Base-by-base conservation (phyloP, 1,139 yeast genomes). In the Scheffersomyces insectosa region DNA sequence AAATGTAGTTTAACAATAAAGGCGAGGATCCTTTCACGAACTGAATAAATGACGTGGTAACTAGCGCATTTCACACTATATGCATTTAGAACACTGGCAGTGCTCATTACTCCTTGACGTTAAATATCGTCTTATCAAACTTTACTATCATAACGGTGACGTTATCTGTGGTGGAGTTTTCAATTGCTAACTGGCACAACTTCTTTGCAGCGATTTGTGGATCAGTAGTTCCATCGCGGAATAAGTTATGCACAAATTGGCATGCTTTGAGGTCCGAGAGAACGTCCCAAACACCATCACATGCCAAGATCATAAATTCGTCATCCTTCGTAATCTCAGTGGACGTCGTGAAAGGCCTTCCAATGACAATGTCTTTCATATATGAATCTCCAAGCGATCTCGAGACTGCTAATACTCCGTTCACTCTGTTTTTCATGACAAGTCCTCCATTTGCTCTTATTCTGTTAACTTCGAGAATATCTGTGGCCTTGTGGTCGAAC, bases 251-350 rank as follows among this genome's bases (percentile, higher is more conserved):
- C 5, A 88, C 83, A 54, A 84, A 64, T 43, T 84, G 83, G 47
- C 95, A 88, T 0, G 97, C 97, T 43, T 79, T 79, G 49, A 82
- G 83, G 57, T 91, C 98, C 5, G 82, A 75, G 42, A 91, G 75
- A 3, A 91, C 97, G 61, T 91, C 98, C 97, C 97, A 91, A 11
- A 91, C 71, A 0, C 98, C 98, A 63, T 91, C 98, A 62, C 97
- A 90, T 1, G 97, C 97, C 46, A 91, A 68, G 41, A 91, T 90
- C 59, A 91, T 62, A 60, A 88, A 89, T 53, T 86, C 82, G 58
- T 88, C 96, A 4, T 71, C 70, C 14, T 68, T 54, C 47, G 75
- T 68, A 25, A 95, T 74, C 56, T 83, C 88, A 0, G 96, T 90
- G 39, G 90, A 82, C 0, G 99, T 89, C 0, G 99, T 93, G 57